Percentiles rank a stretch among this genome's conserved stretches.
These are phyloP conservation scores for Linnemannia zychae DNA, from an alignment of 192 early-diverging fungal species.

Conservation along the genomic window DNA sequence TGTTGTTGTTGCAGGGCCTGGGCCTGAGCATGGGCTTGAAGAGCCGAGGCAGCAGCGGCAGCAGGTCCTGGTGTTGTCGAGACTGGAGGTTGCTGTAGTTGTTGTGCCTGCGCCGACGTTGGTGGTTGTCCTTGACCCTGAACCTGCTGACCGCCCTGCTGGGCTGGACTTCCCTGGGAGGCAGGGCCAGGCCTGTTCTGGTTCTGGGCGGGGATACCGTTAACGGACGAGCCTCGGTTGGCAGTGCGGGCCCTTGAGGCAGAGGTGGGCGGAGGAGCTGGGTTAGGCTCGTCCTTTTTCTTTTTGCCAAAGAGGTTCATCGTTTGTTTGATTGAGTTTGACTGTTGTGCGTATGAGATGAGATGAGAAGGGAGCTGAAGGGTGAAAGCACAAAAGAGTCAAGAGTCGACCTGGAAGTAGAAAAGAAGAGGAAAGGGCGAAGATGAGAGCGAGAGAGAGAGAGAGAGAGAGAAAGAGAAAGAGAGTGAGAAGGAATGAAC, in stretches of 20 bases:
- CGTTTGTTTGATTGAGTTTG: not conserved
- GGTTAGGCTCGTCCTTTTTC: slow-evolving; percentile 21
- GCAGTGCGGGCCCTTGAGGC: not conserved
- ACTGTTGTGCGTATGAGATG: not conserved
- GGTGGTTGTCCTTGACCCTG: slow-evolving; percentile 3
- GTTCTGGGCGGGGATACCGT: slow-evolving; percentile 3
- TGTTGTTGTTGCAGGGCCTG: slow-evolving; percentile 17
- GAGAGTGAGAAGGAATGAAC: not conserved
- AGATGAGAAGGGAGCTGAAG: not conserved
- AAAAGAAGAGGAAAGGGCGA: not conserved
- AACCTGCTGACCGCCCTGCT: not conserved
- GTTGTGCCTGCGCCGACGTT: not conserved
- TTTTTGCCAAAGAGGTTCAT: slow-evolving; percentile 44
- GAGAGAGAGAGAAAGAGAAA: not conserved
- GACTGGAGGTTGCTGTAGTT: not conserved
- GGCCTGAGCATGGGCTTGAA: not conserved
- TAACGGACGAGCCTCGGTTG: slow-evolving; percentile 35
- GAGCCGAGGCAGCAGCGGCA: not conserved
- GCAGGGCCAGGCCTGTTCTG: slow-evolving; percentile 5
- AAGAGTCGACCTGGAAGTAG: not conserved
- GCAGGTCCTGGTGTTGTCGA: slow-evolving; percentile 1
- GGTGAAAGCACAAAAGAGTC: not conserved
- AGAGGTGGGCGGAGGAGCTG: slow-evolving; percentile 16
- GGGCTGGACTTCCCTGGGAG: slow-evolving; percentile 14
- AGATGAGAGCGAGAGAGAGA: not conserved